Evolutionary conservation across 352 stramenopile species (phyloP), one percentile per base, ranked within the genome.

Genomic region (Phytophthora sp.): DNA sequence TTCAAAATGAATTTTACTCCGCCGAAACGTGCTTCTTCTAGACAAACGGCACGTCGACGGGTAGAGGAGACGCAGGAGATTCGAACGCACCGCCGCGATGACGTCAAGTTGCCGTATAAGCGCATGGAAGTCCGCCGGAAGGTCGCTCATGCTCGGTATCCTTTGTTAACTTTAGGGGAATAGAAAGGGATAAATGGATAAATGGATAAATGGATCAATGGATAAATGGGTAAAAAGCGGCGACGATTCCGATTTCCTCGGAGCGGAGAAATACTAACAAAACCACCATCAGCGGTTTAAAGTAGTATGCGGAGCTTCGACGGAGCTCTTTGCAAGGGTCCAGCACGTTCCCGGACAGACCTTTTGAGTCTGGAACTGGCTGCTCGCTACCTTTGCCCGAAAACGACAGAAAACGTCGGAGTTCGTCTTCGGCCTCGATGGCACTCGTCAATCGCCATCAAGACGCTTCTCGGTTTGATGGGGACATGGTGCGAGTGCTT

Each of bases 81-180:
- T 56, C 3, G 6, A 39, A 73, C 76, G 56, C 43, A 85, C 73
- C 20, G 34, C 39, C 15, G 58, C 50, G 28, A 76, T 66, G 32
- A 54, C 58, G 34, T 85, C 73, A 17, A 77, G 45, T n/a, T 41
- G 61, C 13, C 38, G 34, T 8, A 82, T 52, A 18, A 79, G 42
- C 46, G 45, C 69, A 51, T 62, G 44, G 39, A 85, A 73, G 35
- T 78, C 69, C 21, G 67, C 62, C 1, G 65, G 65, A 48, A 79
- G 58, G 26, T 72, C 55, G 38, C 49, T 63, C 62, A 67, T 72
- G 1, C 28, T 41, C 17, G 20, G 23, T 35, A 52, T 45, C 38
- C 35, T 32, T 50, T 23, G 18, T 3, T 30, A 39, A 23, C 28
- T 32, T 32, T 32, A 11, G 28, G n/a, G n/a, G n/a, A n/a, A n/a